These are phyloP conservation scores for Chionographis japonica DNA, from an alignment of 106 monocot genomes.

Conservation along the genomic window DNA sequence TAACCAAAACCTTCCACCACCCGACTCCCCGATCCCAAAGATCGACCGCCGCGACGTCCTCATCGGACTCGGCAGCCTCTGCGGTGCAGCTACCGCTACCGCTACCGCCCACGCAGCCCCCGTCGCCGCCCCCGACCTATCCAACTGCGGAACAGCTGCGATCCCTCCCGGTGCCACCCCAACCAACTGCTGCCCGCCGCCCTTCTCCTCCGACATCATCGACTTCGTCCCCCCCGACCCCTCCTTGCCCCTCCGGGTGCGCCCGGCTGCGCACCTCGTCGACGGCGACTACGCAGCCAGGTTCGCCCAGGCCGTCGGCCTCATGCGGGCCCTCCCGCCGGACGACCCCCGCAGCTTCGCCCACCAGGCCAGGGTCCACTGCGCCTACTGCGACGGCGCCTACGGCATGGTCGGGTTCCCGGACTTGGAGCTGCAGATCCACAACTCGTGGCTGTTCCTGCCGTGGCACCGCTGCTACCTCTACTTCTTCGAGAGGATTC, in stretches of 20 bases:
- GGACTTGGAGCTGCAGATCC: slow-evolving; percentile 15
- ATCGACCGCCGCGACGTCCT: too few species aligned
- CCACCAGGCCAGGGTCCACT: slow-evolving; percentile 55
- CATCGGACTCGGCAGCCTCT: too few species aligned
- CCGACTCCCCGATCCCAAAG: too few species aligned
- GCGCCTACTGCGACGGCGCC: slow-evolving; percentile 45
- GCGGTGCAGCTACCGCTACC: too few species aligned
- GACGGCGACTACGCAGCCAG: slow-evolving; percentile 29
- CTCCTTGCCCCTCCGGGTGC: slow-evolving; percentile 21
- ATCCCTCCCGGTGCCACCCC: neutral
- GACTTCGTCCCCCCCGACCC: slow-evolving; percentile 6
- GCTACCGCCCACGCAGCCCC: too few species aligned
- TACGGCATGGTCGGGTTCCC: slow-evolving; percentile 31
- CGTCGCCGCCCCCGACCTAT: too few species aligned
- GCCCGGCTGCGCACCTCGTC: slow-evolving; percentile 31
- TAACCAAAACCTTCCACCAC: too few species aligned
- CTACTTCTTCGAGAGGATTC: slow-evolving; percentile 32
- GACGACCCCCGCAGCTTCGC: slow-evolving; percentile 36
- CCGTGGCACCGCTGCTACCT: slow-evolving; percentile 34
- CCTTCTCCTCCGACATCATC: neutral
- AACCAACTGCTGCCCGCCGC: slow-evolving; percentile 21
- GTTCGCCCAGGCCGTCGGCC: slow-evolving; percentile 16
- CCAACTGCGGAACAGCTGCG: neutral
- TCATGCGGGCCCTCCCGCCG: slow-evolving; percentile 24
- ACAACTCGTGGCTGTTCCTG: slow-evolving; percentile 29